Percentiles rank a stretch among this genome's conserved stretches.
Evolutionary conservation across 352 stramenopile species (phyloP).

Genomic region (Pythium brassicae): DNA sequence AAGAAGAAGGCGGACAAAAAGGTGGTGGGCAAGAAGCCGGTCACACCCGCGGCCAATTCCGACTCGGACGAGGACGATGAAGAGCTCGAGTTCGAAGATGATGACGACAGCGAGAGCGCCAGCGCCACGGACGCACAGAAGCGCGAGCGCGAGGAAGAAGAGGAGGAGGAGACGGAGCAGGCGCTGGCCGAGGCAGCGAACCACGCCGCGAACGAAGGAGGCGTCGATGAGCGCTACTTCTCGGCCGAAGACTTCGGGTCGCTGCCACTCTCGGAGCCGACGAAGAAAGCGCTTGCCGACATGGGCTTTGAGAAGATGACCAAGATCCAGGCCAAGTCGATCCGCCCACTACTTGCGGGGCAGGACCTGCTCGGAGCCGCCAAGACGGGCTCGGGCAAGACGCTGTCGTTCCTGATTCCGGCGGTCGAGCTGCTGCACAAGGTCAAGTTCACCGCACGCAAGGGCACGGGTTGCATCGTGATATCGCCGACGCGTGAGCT

Average conservation of each 20-base stretch:
- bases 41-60: conserved; percentile 8
- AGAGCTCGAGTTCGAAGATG: conserved; percentile 20
- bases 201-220: conserved; percentile 26
- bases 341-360: conserved; percentile 92
- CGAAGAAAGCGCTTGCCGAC: conserved; percentile 81
- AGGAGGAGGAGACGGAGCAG: conserved; percentile 62
- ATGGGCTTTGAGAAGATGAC: conserved; percentile 96
- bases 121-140: conserved; percentile 4
- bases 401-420: conserved; percentile 98
- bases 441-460: conserved; percentile 94
- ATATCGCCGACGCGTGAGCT: no score
- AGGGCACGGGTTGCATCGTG: conserved; percentile 97
- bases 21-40: not conserved
- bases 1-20: conserved; percentile 5
- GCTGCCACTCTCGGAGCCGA: conserved; percentile 90
- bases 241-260: conserved; percentile 86
- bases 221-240: conserved; percentile 82
- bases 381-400: conserved; percentile 98
- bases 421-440: conserved; percentile 96
- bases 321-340: conserved; percentile 96
- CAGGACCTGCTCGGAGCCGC: conserved; percentile 97
- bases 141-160: conserved; percentile 20
- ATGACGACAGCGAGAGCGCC: conserved; percentile 26
- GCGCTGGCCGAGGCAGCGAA: conserved; percentile 42
- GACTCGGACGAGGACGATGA: conserved; percentile 14